phyloP scores from a whole-genome alignment of 805 yeast genomes.

The Candida sanyiensis region DNA sequence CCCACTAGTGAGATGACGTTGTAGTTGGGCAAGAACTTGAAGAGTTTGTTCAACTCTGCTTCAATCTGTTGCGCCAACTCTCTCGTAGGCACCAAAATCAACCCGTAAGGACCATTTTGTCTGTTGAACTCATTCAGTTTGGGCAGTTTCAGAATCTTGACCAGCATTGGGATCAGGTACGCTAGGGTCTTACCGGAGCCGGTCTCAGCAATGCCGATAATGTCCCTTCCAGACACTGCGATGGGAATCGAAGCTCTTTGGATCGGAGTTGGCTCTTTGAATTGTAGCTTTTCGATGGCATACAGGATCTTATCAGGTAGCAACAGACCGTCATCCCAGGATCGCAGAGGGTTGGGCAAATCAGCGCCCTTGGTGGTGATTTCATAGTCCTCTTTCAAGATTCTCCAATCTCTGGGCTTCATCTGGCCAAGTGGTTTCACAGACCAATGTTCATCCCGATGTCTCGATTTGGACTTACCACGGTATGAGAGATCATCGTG shows the following conservation, averaged over 20 bases:
- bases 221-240: conserved; percentile 52
- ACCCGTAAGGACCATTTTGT: conserved; percentile 62
- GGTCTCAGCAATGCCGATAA: conserved; percentile 90
- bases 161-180: conserved; percentile 66
- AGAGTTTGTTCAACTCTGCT: conserved; percentile 51
- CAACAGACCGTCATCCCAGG: conserved; percentile 58
- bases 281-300: conserved; percentile 39
- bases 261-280: conserved; percentile 76
- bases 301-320: conserved; percentile 40
- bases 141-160: conserved; percentile 45
- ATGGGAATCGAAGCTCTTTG: conserved; percentile 86
- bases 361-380: conserved; percentile 48
- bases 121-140: conserved; percentile 40
- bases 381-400: conserved; percentile 70
- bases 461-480: conserved; percentile 18
- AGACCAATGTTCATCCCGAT: conserved; percentile 49
- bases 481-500: not conserved
- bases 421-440: conserved; percentile 57
- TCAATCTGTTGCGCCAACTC: conserved; percentile 89
- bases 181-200: conserved; percentile 95
- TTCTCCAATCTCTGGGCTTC: conserved; percentile 87
- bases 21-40: conserved; percentile 34
- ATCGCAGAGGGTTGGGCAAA: conserved; percentile 53
- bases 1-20: conserved; percentile 72
- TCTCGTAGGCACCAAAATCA: conserved; percentile 87